Evolutionary conservation across 768 basidiomycete genomes (phyloP), one percentile per base, ranked within the genome.

Genomic region (Rossbeevera mucosa): DNA sequence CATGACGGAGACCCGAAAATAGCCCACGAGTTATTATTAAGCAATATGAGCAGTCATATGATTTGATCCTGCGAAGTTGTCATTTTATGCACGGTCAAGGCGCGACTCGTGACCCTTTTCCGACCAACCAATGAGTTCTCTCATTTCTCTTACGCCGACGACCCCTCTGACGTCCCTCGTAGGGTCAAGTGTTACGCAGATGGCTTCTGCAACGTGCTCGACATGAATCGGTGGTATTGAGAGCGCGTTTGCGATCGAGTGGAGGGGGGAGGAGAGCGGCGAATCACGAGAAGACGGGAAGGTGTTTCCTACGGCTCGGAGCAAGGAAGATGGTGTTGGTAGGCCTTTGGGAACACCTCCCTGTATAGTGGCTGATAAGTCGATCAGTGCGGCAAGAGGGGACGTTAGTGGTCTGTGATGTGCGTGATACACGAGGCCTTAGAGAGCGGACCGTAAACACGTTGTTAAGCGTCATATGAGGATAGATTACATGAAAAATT

Each of bases 361-460:
- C 64, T 93, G 91, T 22, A 93, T 50, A 7, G 78, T 75, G 9
- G 91, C 80, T 21, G 93, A 89, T 7, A 94, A 71, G 64, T 93
- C 91, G 38, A 96, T 77, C 50, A 93, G 64, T 7, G 86, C 85
- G 1, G 95, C 94, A 48, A 89, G 77, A 47, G 91, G 87, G 38
- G 91, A 87, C 9, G 88, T 87, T 44, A 94, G 63, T n/a, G 96
- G 96, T 40, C 94, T 85, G 59, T 86, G 76, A 69, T 96, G 93
- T 8, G 95, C 88, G 65, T 98, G 95, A 71, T 98, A 98, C 60
- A 99, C 92, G 48, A 99, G 76, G 57, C 94, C 96, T 93, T 66
- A 47, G 30, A 45, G 43, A 48, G 45, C 29, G 50, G 43, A 40
- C 44, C 36, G 44, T 42, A 51, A 55, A 55, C 55, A 56, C 53